Conservation (phyloP, 768 basidiomycete genomes). For the Rickenella mellea region DNA sequence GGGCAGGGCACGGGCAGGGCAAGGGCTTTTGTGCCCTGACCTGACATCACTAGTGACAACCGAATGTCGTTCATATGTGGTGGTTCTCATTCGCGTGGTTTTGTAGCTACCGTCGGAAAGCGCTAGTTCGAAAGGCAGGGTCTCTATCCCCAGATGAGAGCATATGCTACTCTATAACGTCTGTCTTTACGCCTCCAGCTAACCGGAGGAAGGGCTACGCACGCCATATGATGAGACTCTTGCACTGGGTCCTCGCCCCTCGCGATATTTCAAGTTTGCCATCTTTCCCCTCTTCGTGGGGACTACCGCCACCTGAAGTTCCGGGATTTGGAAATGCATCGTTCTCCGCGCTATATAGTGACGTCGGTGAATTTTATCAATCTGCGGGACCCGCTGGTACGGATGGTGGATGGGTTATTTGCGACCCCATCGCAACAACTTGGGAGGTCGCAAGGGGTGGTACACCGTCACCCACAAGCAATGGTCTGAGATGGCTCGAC, state of each 20-base stretch:
- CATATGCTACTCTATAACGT: slow-evolving; percentile 42
- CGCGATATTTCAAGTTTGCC: slow-evolving; percentile 19
- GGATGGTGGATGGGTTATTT: slow-evolving; percentile 35
- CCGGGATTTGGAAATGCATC: slow-evolving; percentile 25
- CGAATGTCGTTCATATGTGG: no score
- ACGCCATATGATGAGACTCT: slow-evolving; percentile 51
- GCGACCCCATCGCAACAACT: slow-evolving; percentile 25
- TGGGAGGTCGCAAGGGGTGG: slow-evolving; percentile 23
- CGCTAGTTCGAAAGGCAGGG: slow-evolving; percentile 15
- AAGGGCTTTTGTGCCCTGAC: no score
- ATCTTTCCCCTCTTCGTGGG: slow-evolving; percentile 31
- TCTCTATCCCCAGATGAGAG: slow-evolving; percentile 19
- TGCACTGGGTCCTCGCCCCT: slow-evolving; percentile 46
- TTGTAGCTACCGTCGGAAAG: slow-evolving; percentile 27
- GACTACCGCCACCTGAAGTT: slow-evolving; percentile 29
- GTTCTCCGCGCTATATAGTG: slow-evolving; percentile 46
- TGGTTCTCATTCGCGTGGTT: no score
- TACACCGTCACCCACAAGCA: no score
- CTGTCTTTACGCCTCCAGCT: slow-evolving; percentile 42
- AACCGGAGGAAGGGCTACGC: slow-evolving; percentile 50
- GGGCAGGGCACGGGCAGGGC: no score
- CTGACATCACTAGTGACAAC: no score
- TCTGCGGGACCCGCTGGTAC: slow-evolving; percentile 25
- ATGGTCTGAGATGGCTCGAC: slow-evolving; percentile 20
- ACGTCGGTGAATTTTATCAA: slow-evolving; percentile 41